Conservation (phyloP, 225 moss, liverwort and hornwort species). For the Lunularia cruciata region DNA sequence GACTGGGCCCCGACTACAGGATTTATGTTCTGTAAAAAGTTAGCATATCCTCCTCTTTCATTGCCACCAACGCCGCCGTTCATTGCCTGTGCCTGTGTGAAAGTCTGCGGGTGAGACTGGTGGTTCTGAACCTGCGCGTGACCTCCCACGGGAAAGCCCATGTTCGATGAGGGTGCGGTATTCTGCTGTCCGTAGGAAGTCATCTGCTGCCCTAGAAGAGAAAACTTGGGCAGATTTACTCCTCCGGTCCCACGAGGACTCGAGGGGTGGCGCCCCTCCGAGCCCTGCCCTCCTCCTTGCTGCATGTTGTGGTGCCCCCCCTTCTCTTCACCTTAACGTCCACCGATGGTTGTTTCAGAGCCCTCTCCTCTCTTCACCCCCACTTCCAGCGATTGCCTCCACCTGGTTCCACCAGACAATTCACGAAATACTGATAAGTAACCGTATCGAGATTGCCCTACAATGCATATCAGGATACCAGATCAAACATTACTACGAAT, state of each 20-base stretch:
- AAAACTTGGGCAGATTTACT: slow-evolving; percentile 44
- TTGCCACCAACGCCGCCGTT: slow-evolving; percentile 28
- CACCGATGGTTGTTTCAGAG: slow-evolving; percentile 9
- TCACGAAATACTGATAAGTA: not conserved
- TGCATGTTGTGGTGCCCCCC: slow-evolving; percentile 15
- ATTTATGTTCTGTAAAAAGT: slow-evolving; percentile 45
- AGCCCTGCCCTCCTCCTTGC: slow-evolving; percentile 23
- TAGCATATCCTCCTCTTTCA: slow-evolving; percentile 40
- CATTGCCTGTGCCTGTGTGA: slow-evolving; percentile 17
- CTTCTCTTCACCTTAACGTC: not conserved
- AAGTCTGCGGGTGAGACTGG: slow-evolving; percentile 29
- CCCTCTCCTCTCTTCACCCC: slow-evolving; percentile 18
- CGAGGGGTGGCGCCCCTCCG: slow-evolving; percentile 33
- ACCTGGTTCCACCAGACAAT: not conserved
- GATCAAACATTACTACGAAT: not conserved
- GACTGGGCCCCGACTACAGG: not conserved
- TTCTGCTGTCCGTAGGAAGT: slow-evolving; percentile 47
- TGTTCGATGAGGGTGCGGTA: slow-evolving; percentile 32
- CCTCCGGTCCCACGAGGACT: slow-evolving; percentile 39
- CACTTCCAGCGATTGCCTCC: slow-evolving; percentile 10
- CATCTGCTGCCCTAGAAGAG: slow-evolving; percentile 69
- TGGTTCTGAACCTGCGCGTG: slow-evolving; percentile 32
- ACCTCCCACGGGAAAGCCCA: slow-evolving; percentile 54
- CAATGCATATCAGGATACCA: not conserved
- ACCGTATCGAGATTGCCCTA: not conserved